phyloP scores from a whole-genome alignment of 805 yeast genomes.

The Metschnikowia kunwiensis region DNA sequence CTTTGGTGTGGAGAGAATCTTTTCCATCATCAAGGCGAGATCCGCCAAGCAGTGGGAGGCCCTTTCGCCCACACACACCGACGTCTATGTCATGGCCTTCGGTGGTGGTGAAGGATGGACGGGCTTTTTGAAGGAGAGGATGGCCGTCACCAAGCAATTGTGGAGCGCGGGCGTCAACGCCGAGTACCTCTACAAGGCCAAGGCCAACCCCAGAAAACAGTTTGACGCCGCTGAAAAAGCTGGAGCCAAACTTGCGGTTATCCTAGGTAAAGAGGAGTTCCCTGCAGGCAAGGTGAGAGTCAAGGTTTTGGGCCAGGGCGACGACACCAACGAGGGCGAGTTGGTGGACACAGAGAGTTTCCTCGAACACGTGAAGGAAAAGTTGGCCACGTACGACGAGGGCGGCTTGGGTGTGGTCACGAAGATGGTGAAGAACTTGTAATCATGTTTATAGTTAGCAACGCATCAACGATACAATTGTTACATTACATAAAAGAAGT shows the following conservation, averaged over 20 bases:
- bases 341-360: constrained; percentile 62
- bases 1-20: constrained; percentile 93
- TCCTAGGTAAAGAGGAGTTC: constrained; percentile 92
- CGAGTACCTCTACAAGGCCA: constrained; percentile 88
- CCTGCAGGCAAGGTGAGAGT: constrained; percentile 78
- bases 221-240: constrained; percentile 96
- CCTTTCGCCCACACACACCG: constrained; percentile 82
- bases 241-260: constrained; percentile 87
- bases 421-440: constrained; percentile 57
- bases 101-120: constrained; percentile 98
- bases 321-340: constrained; percentile 80
- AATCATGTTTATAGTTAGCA: constrained; percentile 15
- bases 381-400: constrained; percentile 36
- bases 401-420: constrained; percentile 65
- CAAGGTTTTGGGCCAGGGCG: constrained; percentile 86
- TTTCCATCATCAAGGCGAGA: constrained; percentile 82
- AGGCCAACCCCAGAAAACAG: constrained; percentile 93
- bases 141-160: constrained; percentile 74
- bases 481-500: too few species aligned
- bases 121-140: constrained; percentile 89
- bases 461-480: neutral
- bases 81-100: constrained; percentile 94
- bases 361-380: constrained; percentile 43
- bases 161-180: constrained; percentile 90
- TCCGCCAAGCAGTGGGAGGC: constrained; percentile 53